phyloP scores from a whole-genome alignment of 2,329 filamentous ascomycete genomes.

The Neonectria faginata region DNA sequence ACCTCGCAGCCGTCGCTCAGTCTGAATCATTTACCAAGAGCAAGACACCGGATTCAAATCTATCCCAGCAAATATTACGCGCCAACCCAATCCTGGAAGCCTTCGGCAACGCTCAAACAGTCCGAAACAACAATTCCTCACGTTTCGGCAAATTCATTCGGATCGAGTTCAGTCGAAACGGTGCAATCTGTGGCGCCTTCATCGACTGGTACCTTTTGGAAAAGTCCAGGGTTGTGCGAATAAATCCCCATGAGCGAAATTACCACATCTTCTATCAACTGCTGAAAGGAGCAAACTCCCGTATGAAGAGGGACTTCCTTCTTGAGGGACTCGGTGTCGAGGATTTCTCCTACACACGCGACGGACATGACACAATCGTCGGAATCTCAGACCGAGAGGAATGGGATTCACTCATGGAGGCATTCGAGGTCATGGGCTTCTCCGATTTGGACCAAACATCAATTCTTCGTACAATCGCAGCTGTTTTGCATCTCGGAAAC shows the following conservation, averaged over 20 bases:
- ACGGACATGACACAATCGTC: conserved; percentile 90
- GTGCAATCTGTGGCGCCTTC: conserved; percentile 93
- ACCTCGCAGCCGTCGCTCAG: conserved; percentile 92
- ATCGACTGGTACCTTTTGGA: conserved; percentile 99
- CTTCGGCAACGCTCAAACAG: conserved; percentile 97
- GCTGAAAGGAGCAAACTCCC: conserved; percentile 81
- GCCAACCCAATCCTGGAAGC: conserved; percentile 98
- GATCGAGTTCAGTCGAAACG: conserved; percentile 90
- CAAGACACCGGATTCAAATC: conserved; percentile 77
- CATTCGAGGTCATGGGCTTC: conserved; percentile 95
- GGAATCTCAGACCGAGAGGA: conserved; percentile 92
- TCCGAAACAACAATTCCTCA: conserved; percentile 98
- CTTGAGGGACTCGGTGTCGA: conserved; percentile 80
- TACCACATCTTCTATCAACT: conserved; percentile 99
- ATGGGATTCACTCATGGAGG: conserved; percentile 90
- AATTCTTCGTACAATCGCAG: conserved; percentile 88
- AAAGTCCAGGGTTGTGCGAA: conserved; percentile 94
- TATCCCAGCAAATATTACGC: conserved; percentile 95
- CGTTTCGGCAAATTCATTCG: conserved; percentile 99
- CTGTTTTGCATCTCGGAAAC: conserved; percentile 93
- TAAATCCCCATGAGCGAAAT: conserved; percentile 89
- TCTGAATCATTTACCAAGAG: conserved; percentile 77
- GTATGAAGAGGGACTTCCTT: conserved; percentile 81
- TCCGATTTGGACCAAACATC: conserved; percentile 83
- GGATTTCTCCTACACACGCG: conserved; percentile 90